Evolutionary conservation across 2,329 filamentous ascomycete species (phyloP).

Genomic region (Ophiostoma piceae): DNA sequence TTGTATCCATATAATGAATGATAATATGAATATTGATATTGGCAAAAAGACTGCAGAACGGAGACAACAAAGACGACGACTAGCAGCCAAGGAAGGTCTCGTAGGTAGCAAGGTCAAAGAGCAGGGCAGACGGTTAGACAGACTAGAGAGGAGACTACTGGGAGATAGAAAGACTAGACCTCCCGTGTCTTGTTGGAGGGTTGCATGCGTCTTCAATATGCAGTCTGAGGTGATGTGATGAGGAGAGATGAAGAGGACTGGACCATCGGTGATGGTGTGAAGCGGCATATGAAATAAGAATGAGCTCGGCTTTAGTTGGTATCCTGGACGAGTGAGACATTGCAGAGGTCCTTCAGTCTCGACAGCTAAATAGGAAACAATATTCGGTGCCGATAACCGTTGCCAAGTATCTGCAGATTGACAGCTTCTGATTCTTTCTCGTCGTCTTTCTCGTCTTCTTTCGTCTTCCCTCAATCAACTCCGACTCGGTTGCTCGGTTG

Average conservation of each 20-base stretch:
- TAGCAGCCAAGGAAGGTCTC: background rate
- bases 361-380: background rate
- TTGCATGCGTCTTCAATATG: background rate
- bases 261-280: background rate
- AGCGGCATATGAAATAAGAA: background rate
- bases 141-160: background rate
- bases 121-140: background rate
- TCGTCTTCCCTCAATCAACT: no score
- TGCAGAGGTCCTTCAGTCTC: background rate
- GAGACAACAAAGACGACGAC: background rate
- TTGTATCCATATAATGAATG: background rate
- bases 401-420: background rate
- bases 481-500: background rate
- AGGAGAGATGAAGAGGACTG: background rate
- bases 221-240: background rate
- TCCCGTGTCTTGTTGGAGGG: background rate
- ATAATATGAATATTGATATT: background rate
- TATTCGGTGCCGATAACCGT: background rate
- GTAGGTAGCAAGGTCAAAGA: no score
- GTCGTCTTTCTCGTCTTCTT: no score
- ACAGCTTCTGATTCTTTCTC: no score
- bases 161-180: background rate
- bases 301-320: background rate
- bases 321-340: no score
- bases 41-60: background rate